Percentiles rank a stretch among this genome's conserved stretches.
Conservation (phyloP, 1,284 basidiomycete genomes). For the Heimioporus retisporus region DNA sequence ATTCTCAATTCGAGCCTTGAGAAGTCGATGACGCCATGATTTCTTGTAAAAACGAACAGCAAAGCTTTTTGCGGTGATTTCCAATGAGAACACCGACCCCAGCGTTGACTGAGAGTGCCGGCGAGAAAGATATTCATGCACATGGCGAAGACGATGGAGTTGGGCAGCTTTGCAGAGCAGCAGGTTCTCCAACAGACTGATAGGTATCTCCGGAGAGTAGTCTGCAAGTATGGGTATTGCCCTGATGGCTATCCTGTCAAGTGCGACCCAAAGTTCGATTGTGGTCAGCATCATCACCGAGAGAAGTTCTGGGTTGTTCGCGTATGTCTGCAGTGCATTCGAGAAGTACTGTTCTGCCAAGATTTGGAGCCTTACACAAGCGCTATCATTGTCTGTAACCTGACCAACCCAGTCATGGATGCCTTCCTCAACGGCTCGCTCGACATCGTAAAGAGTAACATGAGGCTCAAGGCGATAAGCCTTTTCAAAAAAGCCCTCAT, state of each 20-base stretch:
- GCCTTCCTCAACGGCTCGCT: too few species aligned
- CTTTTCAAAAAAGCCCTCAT: conserved; percentile 16
- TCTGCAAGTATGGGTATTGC: conserved; percentile 49
- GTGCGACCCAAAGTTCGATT: too few species aligned
- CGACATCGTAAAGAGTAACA: conserved; percentile 18
- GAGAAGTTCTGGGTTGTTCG: too few species aligned
- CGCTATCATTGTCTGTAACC: too few species aligned
- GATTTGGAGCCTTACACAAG: too few species aligned
- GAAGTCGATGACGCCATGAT: conserved; percentile 23
- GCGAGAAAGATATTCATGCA: conserved; percentile 41
- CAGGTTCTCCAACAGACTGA: conserved; percentile 48
- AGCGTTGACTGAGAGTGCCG: conserved; percentile 31
- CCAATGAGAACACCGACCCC: conserved; percentile 32
- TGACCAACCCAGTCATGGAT: too few species aligned
- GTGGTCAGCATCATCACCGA: too few species aligned
- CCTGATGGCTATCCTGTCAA: conserved; percentile 9
- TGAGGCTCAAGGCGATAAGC: conserved; percentile 21
- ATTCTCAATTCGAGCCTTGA: conserved; percentile 23
- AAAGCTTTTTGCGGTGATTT: conserved; percentile 26
- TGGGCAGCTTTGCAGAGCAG: conserved; percentile 46
- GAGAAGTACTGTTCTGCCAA: too few species aligned
- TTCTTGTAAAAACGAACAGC: conserved; percentile 42
- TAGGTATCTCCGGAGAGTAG: conserved; percentile 58
- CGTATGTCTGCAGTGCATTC: too few species aligned
- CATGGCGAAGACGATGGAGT: conserved; percentile 36